A percentile compares a stretch with the other conserved stretches of the same genome.
These are phyloP conservation scores for Adansonia rubrostipa DNA, from an alignment of 441 rosid species.

Conservation along the genomic window DNA sequence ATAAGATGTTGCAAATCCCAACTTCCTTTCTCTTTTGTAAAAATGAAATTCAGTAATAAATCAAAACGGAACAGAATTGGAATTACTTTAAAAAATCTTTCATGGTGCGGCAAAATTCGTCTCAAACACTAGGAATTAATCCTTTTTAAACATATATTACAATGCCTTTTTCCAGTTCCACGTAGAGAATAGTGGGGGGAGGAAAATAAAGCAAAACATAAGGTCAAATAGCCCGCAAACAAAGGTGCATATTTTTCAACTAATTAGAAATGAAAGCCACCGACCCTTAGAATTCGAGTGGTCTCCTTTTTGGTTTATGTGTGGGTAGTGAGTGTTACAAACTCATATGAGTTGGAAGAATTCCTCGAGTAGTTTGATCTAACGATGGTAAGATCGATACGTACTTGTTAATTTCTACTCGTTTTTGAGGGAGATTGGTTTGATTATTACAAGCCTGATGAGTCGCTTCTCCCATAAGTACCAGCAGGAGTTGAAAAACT, in stretches of 20 bases:
- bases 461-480: background rate
- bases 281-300: background rate
- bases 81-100: background rate
- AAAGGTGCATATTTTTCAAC: background rate
- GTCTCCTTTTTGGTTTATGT: background rate
- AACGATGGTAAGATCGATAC: too few relatives aligned
- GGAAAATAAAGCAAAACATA: background rate
- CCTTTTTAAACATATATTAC: too few relatives aligned
- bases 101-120: background rate
- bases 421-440: background rate
- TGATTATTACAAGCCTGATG: background rate
- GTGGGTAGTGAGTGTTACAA: background rate
- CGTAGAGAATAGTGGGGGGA: background rate
- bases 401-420: too few relatives aligned
- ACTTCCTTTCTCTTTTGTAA: background rate
- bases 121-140: background rate
- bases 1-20: too few relatives aligned
- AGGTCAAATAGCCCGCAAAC: background rate
- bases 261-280: background rate
- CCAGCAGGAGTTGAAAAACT: background rate
- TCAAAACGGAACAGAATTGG: background rate
- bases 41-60: background rate
- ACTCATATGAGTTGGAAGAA: background rate
- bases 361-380: background rate
- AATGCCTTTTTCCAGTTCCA: too few relatives aligned